Evolutionary conservation across 139 green algal species (phyloP), one percentile per base, ranked within the genome.

Genomic region (Bryopsis sp.): DNA sequence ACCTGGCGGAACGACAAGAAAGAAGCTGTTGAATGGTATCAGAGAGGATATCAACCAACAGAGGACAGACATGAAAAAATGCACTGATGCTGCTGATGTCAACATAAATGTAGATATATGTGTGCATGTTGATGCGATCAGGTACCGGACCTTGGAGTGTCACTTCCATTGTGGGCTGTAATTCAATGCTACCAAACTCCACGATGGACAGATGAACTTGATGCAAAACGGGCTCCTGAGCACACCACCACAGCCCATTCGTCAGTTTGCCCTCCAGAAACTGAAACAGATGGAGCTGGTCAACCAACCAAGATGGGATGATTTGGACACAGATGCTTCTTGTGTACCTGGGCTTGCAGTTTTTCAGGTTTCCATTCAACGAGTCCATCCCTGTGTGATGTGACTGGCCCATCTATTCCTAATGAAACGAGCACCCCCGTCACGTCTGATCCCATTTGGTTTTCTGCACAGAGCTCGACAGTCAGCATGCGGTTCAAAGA

Each of bases 371-470:
- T 31, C 58, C 58, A 65, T 15, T 47, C 58, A 22, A 65, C 43
- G 7, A 65, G 6, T 39, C 58, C 58, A 26, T 65, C 58, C 24
- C 58, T 7, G n/a, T 65, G 6, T 4, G 58, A 11, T 26, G 58
- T 11, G 6, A 65, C 58, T 32, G 58, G 31, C 7, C 58, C 58
- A 47, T 65, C 58, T 31, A 65, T 65, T 22, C 32, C 58, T 47
- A 65, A 65, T 31, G 58, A 65, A 7, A 65, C 58, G 31, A 65
- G 6, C 5, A 65, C 58, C 26, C 58, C 58, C 4, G 58, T 65
- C 7, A 65, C 43, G 58, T 65, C 58, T 11, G 58, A 65, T 39
- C 58, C 58, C 26, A 65, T 65, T 65, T 65, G 39, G 31, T 65
- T 65, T 39, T 65, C 58, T 24, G 58, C 58, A 65, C 31, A 6